Base-by-base conservation (phyloP, 208 protist genomes). In the Angomonas deanei region DNA sequence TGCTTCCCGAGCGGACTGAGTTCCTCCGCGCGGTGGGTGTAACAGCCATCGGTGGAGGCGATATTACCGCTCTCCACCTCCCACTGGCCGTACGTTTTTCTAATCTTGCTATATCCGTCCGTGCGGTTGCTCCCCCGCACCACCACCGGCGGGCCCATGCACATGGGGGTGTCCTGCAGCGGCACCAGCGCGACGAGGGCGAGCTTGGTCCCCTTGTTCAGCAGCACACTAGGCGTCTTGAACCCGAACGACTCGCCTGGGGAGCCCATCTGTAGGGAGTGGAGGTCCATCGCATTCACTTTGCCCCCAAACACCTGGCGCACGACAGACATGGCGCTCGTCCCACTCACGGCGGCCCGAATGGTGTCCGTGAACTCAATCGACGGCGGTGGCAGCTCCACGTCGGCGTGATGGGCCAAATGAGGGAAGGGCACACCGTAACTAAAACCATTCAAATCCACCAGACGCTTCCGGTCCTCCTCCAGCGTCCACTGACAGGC, bases 221-320 rank as follows among this genome's bases (percentile, higher is more conserved):
- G 49, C 27, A 72, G 80, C 1, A 95, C 89, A 61, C 80, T 87
- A 21, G 78, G 72, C 81, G 88, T 91, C 65, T 77, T 80, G 52
- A 93, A 83, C 28, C 85, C 85, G 56, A 84, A 82, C 19, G 75
- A 11, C 68, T 95, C 89, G 3, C 76, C 55, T 0, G 84, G 83
- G 2, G 77, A 70, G 3, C 77, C 85, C 27, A 92, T 73, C 52
- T 95, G 84, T 2, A 95, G 67, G 3, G 80, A 83, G 31, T 93
- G 86, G 30, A 92, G 70, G 24, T 74, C 69, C 1, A 60, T 49
- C 17, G 71, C 68, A 0, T 67, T 55, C n/a, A 95, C 85, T 0
- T 81, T 68, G 0, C 78, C 86, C 48, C 89, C 89, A 72, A 92
- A 95, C n/a, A 95, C 77, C 58, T 92, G 89, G 0, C 86, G 74